A percentile compares a stretch with the other conserved stretches of the same genome.
These are phyloP conservation scores for Teunomyces cretensis DNA, from an alignment of 805 yeast species.

Conservation along the genomic window DNA sequence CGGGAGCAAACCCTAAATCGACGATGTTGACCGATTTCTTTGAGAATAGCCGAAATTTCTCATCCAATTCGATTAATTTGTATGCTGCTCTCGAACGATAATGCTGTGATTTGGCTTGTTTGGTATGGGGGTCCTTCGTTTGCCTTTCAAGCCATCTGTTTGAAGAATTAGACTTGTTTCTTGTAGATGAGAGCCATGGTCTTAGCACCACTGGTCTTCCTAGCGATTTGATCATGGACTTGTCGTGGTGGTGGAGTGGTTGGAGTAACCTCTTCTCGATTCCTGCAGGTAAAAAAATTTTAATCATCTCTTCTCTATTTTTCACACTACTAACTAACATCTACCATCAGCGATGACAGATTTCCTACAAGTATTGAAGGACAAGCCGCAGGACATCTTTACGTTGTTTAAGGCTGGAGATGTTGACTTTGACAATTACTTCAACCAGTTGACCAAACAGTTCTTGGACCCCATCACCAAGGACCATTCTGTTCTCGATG, in stretches of 20 bases:
- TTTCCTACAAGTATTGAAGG: slow-evolving; percentile 19
- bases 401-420: slow-evolving; percentile 14
- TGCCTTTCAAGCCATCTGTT: slow-evolving; percentile 76
- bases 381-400: slow-evolving; percentile 26
- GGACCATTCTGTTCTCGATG: slow-evolving; percentile 67
- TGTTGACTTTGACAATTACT: slow-evolving; percentile 13
- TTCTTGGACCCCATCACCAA: slow-evolving; percentile 60
- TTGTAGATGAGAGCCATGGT: neutral
- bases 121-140: slow-evolving; percentile 59
- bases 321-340: neutral
- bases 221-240: neutral
- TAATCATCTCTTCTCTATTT: slow-evolving; percentile 8
- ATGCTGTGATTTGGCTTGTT: slow-evolving; percentile 62
- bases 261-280: neutral
- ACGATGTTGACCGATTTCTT: slow-evolving; percentile 59
- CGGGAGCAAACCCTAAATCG: slow-evolving; percentile 58
- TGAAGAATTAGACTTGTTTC: slow-evolving; percentile 49
- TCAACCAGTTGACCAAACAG: slow-evolving; percentile 42
- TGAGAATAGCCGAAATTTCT: slow-evolving; percentile 57
- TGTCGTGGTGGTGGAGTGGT: neutral
- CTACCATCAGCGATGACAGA: slow-evolving; percentile 18
- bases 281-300: slow-evolving; percentile 5
- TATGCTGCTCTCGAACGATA: slow-evolving; percentile 88
- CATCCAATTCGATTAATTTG: slow-evolving; percentile 75
- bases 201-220: neutral